These are phyloP conservation scores for Trichoderma gamsii DNA, from an alignment of 495 filamentous ascomycete genomes.

Conservation along the genomic window DNA sequence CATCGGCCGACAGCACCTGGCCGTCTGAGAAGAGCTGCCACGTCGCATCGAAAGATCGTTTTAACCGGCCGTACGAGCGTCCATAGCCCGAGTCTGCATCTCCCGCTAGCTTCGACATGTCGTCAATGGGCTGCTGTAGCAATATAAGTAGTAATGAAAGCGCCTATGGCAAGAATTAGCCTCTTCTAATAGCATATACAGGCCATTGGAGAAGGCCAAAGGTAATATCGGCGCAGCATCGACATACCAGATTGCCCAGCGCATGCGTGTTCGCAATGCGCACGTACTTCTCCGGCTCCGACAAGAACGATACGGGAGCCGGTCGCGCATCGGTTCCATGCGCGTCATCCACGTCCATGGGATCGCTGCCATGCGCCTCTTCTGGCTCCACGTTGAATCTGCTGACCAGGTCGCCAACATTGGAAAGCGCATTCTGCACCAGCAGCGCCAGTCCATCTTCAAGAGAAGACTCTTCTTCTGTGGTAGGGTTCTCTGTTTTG, in stretches of 20 bases:
- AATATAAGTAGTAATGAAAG: constrained; percentile 40
- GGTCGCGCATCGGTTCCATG: not conserved
- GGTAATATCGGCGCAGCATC: not conserved
- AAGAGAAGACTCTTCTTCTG: not conserved
- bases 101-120: constrained; percentile 69
- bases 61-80: constrained; percentile 74
- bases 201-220: not conserved
- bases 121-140: constrained; percentile 41
- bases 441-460: constrained; percentile 12
- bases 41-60: constrained; percentile 72
- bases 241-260: constrained; percentile 8
- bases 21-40: constrained; percentile 70
- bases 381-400: not conserved
- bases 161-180: constrained; percentile 23
- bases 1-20: constrained; percentile 64
- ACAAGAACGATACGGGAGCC: constrained; percentile 1
- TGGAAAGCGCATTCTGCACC: constrained; percentile 14
- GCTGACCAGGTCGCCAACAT: constrained; percentile 2
- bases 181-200: not conserved
- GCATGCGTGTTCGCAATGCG: constrained; percentile 14
- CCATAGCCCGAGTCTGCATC: constrained; percentile 68
- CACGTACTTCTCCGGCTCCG: constrained; percentile 13
- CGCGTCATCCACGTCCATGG: constrained; percentile 12
- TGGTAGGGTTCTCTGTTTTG: constrained; percentile 8
- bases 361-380: constrained; percentile 7